Base-by-base conservation (phyloP, 2,329 filamentous ascomycete species). In the Neophaeococcomyces aloes region DNA sequence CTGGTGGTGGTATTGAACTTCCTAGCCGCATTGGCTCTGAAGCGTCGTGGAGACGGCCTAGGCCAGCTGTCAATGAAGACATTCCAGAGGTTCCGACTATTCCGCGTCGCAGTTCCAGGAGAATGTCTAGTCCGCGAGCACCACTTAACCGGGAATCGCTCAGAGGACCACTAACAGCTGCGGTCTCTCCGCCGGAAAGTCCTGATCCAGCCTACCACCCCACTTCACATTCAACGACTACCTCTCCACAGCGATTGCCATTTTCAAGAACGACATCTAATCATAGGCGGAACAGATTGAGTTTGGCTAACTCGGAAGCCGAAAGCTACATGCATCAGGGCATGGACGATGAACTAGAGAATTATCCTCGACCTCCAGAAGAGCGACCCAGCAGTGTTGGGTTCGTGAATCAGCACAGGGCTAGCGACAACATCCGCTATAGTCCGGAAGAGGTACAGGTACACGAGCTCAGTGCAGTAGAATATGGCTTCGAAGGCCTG, bases 81-180 rank as follows among this genome's bases (percentile, higher is more conserved):
- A 58, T 63, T 52, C 67, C 50, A 38, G 63, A 44, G 56, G 64
- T 70, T 3, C 78, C 78, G 0, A 67, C 72, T 6, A 73, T 87
- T 25, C 83, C 84, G 2, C 72, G 83, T 23, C 86, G 81, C 63
- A 86, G 81, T 58, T 87, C 83, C 0, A 79, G 78, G 57, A 72
- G 81, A 47, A 64, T 72, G 46, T 77, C 75, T 2, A 23, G 40
- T 41, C 29, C 42, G 40, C 10, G 47, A 49, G 21, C 54, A 48
- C 15, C 47, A 45, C 11, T 49, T 47, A 17, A 47, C 48, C 18
- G 46, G 14, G 39, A 42, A 29, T 14, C 6, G 7, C 31, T 42
- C 7, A 17, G 21, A 25, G 29, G 29, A 29, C 39, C 30, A 29
- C 30, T 19, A 47, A 42, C 15, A 38, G 44, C 31, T 43, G 43